These are phyloP conservation scores for Aspergillus aculeatus DNA, from an alignment of 2,329 filamentous ascomycete genomes.

Conservation along the genomic window DNA sequence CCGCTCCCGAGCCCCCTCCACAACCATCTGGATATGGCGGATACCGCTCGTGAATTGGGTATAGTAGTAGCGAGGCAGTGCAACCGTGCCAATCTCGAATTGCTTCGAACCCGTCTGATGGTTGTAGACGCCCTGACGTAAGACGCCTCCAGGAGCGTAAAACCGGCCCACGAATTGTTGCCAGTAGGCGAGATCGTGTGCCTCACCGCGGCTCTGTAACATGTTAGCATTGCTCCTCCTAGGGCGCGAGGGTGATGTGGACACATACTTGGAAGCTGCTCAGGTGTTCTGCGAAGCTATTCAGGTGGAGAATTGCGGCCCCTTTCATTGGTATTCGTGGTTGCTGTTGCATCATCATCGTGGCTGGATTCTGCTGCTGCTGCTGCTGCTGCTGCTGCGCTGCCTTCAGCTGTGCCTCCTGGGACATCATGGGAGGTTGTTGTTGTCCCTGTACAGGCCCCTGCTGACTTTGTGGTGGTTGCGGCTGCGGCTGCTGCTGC, in stretches of 20 bases:
- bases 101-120: conserved; percentile 65
- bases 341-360: conserved; percentile 41
- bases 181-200: conserved; percentile 75
- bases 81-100: conserved; percentile 81
- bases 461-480: conserved; percentile 39
- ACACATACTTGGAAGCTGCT: conserved; percentile 57
- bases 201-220: conserved; percentile 55
- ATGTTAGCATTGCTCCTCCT: conserved; percentile 14
- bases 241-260: neutral
- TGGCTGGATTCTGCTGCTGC: conserved; percentile 35
- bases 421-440: conserved; percentile 39
- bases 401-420: conserved; percentile 42
- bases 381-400: conserved; percentile 40
- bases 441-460: conserved; percentile 36
- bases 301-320: conserved; percentile 52
- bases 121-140: conserved; percentile 67
- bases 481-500: conserved; percentile 34
- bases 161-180: conserved; percentile 74
- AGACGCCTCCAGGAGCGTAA: conserved; percentile 74
- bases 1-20: conserved; percentile 66
- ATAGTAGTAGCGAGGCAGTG: conserved; percentile 83
- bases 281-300: conserved; percentile 58
- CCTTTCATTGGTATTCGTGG: conserved; percentile 39
- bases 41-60: conserved; percentile 87
- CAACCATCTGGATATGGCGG: conserved; percentile 77